Conservation (phyloP, 352 stramenopile genomes). For the Phytopythium oedochilum region DNA sequence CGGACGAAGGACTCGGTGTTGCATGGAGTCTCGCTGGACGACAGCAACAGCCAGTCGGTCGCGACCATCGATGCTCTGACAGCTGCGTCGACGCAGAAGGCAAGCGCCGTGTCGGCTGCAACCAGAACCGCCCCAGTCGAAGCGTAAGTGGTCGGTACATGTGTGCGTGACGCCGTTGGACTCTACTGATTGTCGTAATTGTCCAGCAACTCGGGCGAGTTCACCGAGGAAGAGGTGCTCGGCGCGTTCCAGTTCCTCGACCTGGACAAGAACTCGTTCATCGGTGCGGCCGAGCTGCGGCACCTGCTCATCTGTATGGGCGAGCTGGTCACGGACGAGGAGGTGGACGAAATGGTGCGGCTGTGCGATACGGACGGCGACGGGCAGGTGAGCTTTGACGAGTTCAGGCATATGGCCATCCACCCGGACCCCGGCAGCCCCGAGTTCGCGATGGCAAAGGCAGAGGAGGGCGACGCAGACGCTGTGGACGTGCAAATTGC, state of each 20-base stretch:
- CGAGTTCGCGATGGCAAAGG: slow-evolving; percentile 56
- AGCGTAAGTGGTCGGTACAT: slow-evolving; percentile 25
- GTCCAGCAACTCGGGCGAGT: slow-evolving; percentile 58
- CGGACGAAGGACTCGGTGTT: slow-evolving; percentile 57
- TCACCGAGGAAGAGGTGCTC: slow-evolving; percentile 91
- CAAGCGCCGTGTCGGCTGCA: slow-evolving; percentile 19
- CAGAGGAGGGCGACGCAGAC: slow-evolving; percentile 13
- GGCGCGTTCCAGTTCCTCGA: slow-evolving; percentile 91
- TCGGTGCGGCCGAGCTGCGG: slow-evolving; percentile 89
- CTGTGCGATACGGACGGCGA: slow-evolving; percentile 93
- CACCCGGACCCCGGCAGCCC: slow-evolving; percentile 83
- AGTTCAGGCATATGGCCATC: slow-evolving; percentile 89
- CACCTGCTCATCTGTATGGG: slow-evolving; percentile 95
- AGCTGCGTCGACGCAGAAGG: slow-evolving; percentile 11
- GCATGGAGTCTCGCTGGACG: slow-evolving; percentile 5
- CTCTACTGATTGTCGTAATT: neutral
- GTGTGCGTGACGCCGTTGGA: neutral
- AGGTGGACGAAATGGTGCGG: slow-evolving; percentile 92
- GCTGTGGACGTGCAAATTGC: slow-evolving; percentile 26
- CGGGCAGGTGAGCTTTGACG: slow-evolving; percentile 89
- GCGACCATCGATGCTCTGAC: slow-evolving; percentile 15
- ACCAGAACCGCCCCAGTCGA: slow-evolving; percentile 10
- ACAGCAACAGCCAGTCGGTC: slow-evolving; percentile 12
- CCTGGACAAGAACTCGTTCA: slow-evolving; percentile 92
- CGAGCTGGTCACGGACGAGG: slow-evolving; percentile 93